Evolutionary conservation across 495 filamentous ascomycete species (phyloP).

Genomic region (Aspergillus panamensis): DNA sequence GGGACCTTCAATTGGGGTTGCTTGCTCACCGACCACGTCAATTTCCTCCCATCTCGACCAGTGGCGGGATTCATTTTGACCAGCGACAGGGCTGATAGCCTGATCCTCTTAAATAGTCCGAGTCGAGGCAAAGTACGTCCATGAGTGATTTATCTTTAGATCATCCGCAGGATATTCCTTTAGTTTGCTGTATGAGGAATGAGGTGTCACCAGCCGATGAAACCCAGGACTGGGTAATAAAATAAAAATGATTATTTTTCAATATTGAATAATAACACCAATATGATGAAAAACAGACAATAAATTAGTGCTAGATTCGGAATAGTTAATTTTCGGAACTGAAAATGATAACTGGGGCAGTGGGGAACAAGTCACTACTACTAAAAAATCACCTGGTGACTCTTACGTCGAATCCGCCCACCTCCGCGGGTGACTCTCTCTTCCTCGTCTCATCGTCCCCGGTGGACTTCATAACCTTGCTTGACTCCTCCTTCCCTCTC

Average conservation of each 20-base stretch:
- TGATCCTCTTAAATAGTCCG: conserved; percentile 1
- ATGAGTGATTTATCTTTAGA: not conserved
- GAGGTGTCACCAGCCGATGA: not conserved
- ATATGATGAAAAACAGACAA: not conserved
- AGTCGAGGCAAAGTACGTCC: not conserved
- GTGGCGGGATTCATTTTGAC: not conserved
- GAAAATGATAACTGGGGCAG: not conserved
- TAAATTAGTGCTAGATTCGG: too few relatives aligned
- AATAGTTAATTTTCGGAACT: too few relatives aligned
- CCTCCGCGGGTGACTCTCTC: not conserved
- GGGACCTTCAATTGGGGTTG: too few relatives aligned
- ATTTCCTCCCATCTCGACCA: not conserved
- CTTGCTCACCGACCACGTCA: not conserved
- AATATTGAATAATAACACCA: not conserved
- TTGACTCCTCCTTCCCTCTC: not conserved
- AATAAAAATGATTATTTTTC: not conserved
- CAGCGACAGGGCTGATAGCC: too few relatives aligned
- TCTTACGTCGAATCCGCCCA: conserved; percentile 7
- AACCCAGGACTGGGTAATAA: not conserved
- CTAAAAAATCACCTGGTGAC: not conserved
- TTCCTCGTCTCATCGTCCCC: conserved; percentile 12
- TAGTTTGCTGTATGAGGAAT: not conserved
- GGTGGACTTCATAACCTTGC: conserved; percentile 8
- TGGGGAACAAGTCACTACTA: not conserved
- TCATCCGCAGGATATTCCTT: not conserved